Percentiles rank a stretch among this genome's conserved stretches.
Evolutionary conservation across 805 yeast species (phyloP).

Genomic region (Suhomyces kilbournensis): DNA sequence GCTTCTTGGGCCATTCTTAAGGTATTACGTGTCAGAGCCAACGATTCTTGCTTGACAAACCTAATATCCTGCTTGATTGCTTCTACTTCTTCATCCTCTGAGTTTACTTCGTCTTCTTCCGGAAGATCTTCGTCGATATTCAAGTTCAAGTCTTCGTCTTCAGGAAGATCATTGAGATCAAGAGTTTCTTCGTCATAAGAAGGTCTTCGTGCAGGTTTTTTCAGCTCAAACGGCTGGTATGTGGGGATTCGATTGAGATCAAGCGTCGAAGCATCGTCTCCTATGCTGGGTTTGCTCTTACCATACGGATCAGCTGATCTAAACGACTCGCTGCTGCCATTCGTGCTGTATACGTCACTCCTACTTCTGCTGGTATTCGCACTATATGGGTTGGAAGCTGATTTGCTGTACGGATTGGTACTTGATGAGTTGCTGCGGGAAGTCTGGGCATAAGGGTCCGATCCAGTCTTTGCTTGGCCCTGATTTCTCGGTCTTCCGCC

Average conservation of each 20-base stretch:
- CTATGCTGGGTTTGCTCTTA: slow-evolving; percentile 1
- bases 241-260: slow-evolving; percentile 40
- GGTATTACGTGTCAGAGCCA: slow-evolving; percentile 82
- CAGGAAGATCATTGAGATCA: slow-evolving; percentile 33
- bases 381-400: not conserved
- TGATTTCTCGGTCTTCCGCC: not conserved
- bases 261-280: slow-evolving; percentile 31
- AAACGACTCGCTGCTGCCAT: not conserved
- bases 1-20: slow-evolving; percentile 52
- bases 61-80: slow-evolving; percentile 78
- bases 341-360: not conserved
- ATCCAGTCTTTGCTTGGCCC: not conserved
- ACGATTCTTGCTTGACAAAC: slow-evolving; percentile 82
- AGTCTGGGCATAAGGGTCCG: not conserved
- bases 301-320: slow-evolving; percentile 1
- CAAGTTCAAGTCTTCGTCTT: slow-evolving; percentile 40
- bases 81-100: slow-evolving; percentile 86
- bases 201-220: slow-evolving; percentile 21
- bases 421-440: not conserved
- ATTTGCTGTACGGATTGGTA: not conserved
- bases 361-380: not conserved
- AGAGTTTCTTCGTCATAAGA: slow-evolving; percentile 19
- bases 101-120: slow-evolving; percentile 38
- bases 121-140: slow-evolving; percentile 35
- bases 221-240: slow-evolving; percentile 20